A percentile compares a stretch with the other conserved stretches of the same genome.
These are phyloP conservation scores for Cynanchum wilfordii DNA, from an alignment of 257 asterid genomes.

Conservation along the genomic window DNA sequence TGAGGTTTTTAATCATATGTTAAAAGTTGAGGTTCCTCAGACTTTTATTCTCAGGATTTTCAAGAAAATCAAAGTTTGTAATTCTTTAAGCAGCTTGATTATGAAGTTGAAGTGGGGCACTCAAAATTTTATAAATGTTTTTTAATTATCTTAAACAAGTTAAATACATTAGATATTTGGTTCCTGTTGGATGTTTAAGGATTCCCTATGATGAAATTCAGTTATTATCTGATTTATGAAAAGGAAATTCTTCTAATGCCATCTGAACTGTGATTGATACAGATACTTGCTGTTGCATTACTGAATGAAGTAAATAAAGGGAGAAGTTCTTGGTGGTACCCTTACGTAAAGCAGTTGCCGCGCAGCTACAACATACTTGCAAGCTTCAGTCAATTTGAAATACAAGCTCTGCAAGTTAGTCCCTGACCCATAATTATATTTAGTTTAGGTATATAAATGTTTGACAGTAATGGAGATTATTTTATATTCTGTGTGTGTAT, in stretches of 20 bases:
- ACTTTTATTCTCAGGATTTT: no score
- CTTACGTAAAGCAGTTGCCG: constrained; percentile 81
- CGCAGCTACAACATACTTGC: constrained; percentile 64
- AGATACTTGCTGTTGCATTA: constrained; percentile 63
- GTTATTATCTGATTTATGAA: neutral
- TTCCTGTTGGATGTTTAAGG: neutral
- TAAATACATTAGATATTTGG: neutral
- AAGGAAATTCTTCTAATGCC: constrained; percentile 3
- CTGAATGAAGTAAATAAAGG: constrained; percentile 82
- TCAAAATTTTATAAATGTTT: neutral
- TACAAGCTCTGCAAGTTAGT: constrained; percentile 79
- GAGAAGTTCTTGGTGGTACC: constrained; percentile 64
- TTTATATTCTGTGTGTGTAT: neutral
- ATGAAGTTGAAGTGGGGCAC: neutral
- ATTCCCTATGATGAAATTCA: neutral
- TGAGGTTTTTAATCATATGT: neutral
- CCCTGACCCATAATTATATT: constrained; percentile 11
- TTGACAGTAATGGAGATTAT: neutral
- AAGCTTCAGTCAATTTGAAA: constrained; percentile 57
- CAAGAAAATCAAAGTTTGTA: neutral
- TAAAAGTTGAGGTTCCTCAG: neutral
- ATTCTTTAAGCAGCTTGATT: neutral
- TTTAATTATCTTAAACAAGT: neutral
- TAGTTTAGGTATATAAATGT: neutral
- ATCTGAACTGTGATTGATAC: constrained; percentile 22